Base-by-base conservation (phyloP, 2,329 filamentous ascomycete species). In the Ophiosphaerella korrae region DNA sequence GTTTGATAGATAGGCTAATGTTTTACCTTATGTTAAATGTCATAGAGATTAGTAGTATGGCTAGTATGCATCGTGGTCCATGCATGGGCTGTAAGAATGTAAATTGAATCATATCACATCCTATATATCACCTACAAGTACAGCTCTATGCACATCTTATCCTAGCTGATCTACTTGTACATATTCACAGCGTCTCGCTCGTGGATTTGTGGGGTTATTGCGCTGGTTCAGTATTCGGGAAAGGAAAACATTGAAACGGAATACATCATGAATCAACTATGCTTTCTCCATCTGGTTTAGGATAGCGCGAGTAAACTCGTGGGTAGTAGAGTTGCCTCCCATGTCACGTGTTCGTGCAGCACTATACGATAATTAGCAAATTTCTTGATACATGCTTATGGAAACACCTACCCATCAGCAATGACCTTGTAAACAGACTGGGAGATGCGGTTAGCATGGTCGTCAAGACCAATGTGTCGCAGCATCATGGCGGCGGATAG, bases 381-480 rank as follows among this genome's bases (percentile, higher is more conserved):
- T 12, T 18, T 3, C 13, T 34, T 29, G 42, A 38, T 34, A 7
- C 26, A 23, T 9, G n/a, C 16, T 2, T 7, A 13, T 2, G 13
- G 14, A 32, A 11, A 37, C 18, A 62, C 88, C 80, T 81, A 94
- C 90, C 90, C 92, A 73, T 97, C 91, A 66, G 88, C 88, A 74
- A 99, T 97, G 52, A 88, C 86, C 74, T 86, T 85, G 73, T 88
- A 88, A 40, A 88, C 85, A 63, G 89, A 88, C 83, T 93, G 93
- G 76, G 91, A 95, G 79, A 97, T 96, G 75, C 94, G 88, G 86
- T 97, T 97, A 71, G 94, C 94, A 77, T 99, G 94, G 77, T 97
- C 92, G 74, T 99, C 93, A 44, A 99, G 88, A 66, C 94, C 94
- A 63, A 99, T 85, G 81, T 99, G 94, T 74, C 94, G 89, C 75